Conservation (phyloP, 257 asterid species). For the Solanum ahanhuiri region DNA sequence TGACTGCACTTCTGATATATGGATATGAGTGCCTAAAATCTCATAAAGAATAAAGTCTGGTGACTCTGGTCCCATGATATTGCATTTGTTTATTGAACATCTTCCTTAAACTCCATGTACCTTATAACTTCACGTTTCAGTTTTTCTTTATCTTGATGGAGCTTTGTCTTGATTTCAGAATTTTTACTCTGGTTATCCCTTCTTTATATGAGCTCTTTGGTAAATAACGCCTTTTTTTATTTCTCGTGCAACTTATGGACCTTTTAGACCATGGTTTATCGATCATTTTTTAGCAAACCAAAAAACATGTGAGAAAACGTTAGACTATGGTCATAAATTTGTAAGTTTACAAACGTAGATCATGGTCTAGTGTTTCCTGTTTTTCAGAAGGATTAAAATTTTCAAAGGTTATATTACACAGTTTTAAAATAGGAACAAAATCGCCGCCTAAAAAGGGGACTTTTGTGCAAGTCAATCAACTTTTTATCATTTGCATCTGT, state of each 20-base stretch:
- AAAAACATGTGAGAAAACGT: background rate
- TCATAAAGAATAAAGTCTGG: background rate
- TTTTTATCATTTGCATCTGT: no score
- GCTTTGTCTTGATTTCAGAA: background rate
- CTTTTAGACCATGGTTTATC: background rate
- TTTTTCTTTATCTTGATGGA: background rate
- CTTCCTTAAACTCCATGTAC: background rate
- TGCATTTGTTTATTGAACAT: background rate
- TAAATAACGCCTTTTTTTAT: background rate
- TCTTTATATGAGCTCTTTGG: background rate
- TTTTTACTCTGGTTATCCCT: background rate
- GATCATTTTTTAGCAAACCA: background rate
- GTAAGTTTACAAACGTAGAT: background rate
- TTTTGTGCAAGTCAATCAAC: background rate
- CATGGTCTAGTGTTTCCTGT: background rate
- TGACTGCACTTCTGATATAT: slow-evolving; percentile 96
- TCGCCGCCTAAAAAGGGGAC: background rate
- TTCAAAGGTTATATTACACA: background rate
- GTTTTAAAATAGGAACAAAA: background rate
- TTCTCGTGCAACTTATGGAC: background rate
- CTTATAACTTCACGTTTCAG: background rate
- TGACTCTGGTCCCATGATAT: background rate
- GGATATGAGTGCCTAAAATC: slow-evolving; percentile 32
- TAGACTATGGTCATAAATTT: background rate
- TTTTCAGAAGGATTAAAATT: background rate